Conservation (phyloP, 2,329 filamentous ascomycete species). For the Fusarium sp. region DNA sequence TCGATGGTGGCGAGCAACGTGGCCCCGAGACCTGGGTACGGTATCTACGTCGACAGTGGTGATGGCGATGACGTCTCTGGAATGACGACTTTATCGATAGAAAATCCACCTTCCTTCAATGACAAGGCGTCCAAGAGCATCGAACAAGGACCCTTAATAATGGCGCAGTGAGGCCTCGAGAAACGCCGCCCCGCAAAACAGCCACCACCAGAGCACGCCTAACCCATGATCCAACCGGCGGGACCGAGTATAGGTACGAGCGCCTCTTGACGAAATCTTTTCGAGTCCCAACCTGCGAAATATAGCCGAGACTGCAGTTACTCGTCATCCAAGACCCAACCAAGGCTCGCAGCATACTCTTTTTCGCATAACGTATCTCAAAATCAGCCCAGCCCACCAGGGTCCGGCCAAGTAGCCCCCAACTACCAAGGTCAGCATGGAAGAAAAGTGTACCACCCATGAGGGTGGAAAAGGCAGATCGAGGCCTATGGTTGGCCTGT, state of each 20-base stretch:
- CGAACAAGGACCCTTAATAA: slow-evolving; percentile 2
- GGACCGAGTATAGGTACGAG: background rate
- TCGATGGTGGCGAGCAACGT: slow-evolving; percentile 12
- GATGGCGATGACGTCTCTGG: background rate
- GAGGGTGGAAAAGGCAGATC: slow-evolving; percentile 2
- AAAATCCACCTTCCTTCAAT: background rate
- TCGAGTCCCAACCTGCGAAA: background rate
- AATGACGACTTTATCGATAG: background rate
- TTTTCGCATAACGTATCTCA: slow-evolving; percentile 1
- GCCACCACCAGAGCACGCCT: slow-evolving; percentile 3
- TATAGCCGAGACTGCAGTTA: background rate
- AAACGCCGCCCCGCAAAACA: slow-evolving; percentile 19
- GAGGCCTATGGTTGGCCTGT: slow-evolving; percentile 12
- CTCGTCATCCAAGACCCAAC: slow-evolving; percentile 4
- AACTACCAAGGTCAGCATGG: slow-evolving; percentile 4
- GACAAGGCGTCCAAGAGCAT: background rate
- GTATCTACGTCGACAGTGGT: slow-evolving; percentile 1
- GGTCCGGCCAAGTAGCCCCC: background rate
- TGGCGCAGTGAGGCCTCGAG: slow-evolving; percentile 21
- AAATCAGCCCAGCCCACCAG: background rate
- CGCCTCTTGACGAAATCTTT: background rate
- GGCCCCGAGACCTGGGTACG: slow-evolving; percentile 17
- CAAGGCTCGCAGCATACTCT: slow-evolving; percentile 3
- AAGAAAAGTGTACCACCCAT: background rate
- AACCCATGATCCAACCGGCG: slow-evolving; percentile 5